These are phyloP conservation scores for Coprinopsis strossmayeri DNA, from an alignment of 768 basidiomycete genomes.

Conservation along the genomic window DNA sequence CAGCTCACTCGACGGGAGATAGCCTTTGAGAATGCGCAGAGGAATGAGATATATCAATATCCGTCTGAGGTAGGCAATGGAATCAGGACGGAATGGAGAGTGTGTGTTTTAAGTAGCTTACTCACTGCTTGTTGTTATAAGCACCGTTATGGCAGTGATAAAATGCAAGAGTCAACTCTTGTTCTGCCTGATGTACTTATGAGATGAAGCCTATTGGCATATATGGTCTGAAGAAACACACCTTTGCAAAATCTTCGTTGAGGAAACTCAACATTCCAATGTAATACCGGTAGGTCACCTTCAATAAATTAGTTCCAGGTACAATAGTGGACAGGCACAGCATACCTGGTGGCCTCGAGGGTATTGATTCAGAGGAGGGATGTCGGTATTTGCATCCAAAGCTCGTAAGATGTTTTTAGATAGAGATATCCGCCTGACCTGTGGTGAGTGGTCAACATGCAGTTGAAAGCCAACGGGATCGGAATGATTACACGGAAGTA, in stretches of 20 bases:
- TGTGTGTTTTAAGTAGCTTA: not conserved
- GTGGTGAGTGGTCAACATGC: slow-evolving; percentile 1
- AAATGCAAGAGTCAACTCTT: slow-evolving; percentile 82
- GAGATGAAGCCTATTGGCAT: too few relatives aligned
- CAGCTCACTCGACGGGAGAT: slow-evolving; percentile 71
- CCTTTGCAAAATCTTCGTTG: slow-evolving; percentile 86
- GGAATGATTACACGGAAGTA: slow-evolving; percentile 79
- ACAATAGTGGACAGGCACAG: slow-evolving; percentile 7
- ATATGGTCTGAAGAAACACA: too few relatives aligned
- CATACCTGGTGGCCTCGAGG: slow-evolving; percentile 79
- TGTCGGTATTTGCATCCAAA: slow-evolving; percentile 76
- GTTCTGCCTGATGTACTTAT: slow-evolving; percentile 55
- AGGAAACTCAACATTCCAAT: slow-evolving; percentile 92
- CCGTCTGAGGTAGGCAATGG: slow-evolving; percentile 43
- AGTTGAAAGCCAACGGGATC: not conserved
- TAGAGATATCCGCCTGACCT: slow-evolving; percentile 89
- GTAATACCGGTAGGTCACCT: slow-evolving; percentile 95
- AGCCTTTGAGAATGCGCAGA: slow-evolving; percentile 80
- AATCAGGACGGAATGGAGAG: not conserved
- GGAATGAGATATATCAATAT: slow-evolving; percentile 90
- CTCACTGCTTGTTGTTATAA: slow-evolving; percentile 78
- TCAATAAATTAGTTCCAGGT: slow-evolving; percentile 14
- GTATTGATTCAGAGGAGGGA: slow-evolving; percentile 69
- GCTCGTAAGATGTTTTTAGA: slow-evolving; percentile 91
- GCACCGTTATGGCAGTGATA: slow-evolving; percentile 71